Conservation (phyloP, 2,329 filamentous ascomycete genomes). For the Tolypocladium pustulatum region DNA sequence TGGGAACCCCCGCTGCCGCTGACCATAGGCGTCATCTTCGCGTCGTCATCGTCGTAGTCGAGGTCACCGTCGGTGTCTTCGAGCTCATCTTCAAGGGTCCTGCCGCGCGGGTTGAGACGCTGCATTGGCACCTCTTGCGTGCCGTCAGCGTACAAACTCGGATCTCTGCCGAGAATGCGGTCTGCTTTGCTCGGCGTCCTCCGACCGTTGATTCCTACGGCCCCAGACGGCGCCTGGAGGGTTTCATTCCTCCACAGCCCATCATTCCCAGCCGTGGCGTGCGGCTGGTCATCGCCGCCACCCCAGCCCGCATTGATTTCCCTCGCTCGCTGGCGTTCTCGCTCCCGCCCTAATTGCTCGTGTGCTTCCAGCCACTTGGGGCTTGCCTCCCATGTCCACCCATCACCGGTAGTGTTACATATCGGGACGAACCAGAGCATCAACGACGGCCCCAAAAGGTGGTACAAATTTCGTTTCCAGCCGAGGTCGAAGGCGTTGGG, state of each 20-base stretch:
- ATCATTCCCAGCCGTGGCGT: not conserved
- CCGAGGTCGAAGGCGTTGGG: constrained; percentile 93
- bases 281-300: constrained; percentile 13
- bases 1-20: not conserved
- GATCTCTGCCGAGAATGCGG: constrained; percentile 45
- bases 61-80: constrained; percentile 26
- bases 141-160: constrained; percentile 42
- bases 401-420: constrained; percentile 78
- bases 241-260: not conserved
- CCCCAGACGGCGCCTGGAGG: not conserved
- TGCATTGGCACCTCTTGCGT: constrained; percentile 33
- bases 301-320: constrained; percentile 63
- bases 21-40: constrained; percentile 14
- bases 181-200: constrained; percentile 45
- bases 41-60: constrained; percentile 20
- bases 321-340: constrained; percentile 49
- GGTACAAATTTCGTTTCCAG: constrained; percentile 64
- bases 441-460: constrained; percentile 69
- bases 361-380: constrained; percentile 65
- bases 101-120: constrained; percentile 35
- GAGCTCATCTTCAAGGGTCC: constrained; percentile 31
- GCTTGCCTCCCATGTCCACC: constrained; percentile 88
- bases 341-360: constrained; percentile 48
- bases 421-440: constrained; percentile 72
- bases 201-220: constrained; percentile 14